Evolutionary conservation across 345 rosid species (phyloP).

Genomic region (Camelina neglecta): DNA sequence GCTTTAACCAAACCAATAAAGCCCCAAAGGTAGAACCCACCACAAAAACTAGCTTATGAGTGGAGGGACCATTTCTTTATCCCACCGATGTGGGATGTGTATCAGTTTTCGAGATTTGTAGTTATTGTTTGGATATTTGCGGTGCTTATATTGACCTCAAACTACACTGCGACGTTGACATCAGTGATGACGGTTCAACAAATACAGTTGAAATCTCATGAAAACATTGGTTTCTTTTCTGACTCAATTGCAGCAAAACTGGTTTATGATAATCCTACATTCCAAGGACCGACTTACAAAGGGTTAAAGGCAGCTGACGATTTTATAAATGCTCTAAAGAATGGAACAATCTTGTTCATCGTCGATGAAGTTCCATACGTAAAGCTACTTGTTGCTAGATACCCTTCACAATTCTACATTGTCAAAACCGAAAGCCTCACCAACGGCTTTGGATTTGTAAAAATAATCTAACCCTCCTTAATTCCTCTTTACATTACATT

Average conservation of each 20-base stretch:
- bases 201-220: slow-evolving; percentile 22
- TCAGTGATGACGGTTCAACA: slow-evolving; percentile 47
- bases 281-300: slow-evolving; percentile 2
- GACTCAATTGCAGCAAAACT: neutral
- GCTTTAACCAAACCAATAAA: no score
- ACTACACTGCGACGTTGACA: slow-evolving; percentile 49
- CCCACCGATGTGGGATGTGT: no score
- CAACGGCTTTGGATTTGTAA: slow-evolving; percentile 48
- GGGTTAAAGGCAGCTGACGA: slow-evolving; percentile 6
- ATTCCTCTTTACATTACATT: neutral
- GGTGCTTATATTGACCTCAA: slow-evolving; percentile 44
- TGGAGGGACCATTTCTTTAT: no score
- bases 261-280: slow-evolving; percentile 15
- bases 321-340: slow-evolving; percentile 27
- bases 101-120: no score
- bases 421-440: slow-evolving; percentile 20
- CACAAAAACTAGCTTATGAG: no score
- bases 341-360: slow-evolving; percentile 40
- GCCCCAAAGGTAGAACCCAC: no score
- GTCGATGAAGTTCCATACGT: slow-evolving; percentile 43
- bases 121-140: slow-evolving; percentile 42
- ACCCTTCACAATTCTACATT: slow-evolving; percentile 16
- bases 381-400: slow-evolving; percentile 25
- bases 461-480: neutral
- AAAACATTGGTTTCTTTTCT: slow-evolving; percentile 16